Base-by-base conservation (phyloP, 192 early-diverging fungal species). In the Dissophora globulifera region DNA sequence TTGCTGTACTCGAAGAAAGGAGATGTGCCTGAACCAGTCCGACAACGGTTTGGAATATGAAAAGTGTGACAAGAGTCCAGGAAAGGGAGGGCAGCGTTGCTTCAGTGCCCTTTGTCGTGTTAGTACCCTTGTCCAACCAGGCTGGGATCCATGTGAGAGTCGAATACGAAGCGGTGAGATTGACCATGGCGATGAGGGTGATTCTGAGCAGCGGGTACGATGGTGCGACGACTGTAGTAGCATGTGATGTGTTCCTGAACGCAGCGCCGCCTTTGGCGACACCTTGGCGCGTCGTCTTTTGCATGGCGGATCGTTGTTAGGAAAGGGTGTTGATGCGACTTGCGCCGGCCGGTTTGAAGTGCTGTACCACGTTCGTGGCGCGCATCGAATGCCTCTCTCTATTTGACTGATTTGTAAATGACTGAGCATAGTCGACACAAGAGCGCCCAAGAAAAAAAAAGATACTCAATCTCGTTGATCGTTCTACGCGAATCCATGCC, bases 131-230 rank as follows among this genome's bases (percentile, higher is more conserved):
- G 38, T 32, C 41, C 20, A 59, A 8, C 19, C 38, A 23, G 8
- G 58, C 31, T 31, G 72, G 72, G 41, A 76, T 67, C 58, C 48
- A 56, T 11, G 35, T 41, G 17, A 67, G 38, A 6, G 72, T 76
- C 12, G 72, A 22, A 31, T 67, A 66, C 22, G 58, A 47, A 4
- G 43, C 46, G 1, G 25, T 8, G 45, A 76, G 72, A 27, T 76
- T 76, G 52, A 35, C 31, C 62, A 67, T 61, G 50, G 64, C 72
- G 11, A 67, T 30, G 11, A 67, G 51, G 0, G 43, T 66, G 63
- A 76, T 76, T 25, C 47, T 58, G 13, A 76, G 58, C n/a, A 76
- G 50, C 17, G 72, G 72, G 45, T 62, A 76, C 31, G 72, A 27
- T 17, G 72, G 70, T 17, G 46, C 20, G 27, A 26, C 42, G 4